Evolutionary conservation across 1,284 basidiomycete genomes (phyloP), one percentile per base, ranked within the genome.

Genomic region (Wallemia mellicola): DNA sequence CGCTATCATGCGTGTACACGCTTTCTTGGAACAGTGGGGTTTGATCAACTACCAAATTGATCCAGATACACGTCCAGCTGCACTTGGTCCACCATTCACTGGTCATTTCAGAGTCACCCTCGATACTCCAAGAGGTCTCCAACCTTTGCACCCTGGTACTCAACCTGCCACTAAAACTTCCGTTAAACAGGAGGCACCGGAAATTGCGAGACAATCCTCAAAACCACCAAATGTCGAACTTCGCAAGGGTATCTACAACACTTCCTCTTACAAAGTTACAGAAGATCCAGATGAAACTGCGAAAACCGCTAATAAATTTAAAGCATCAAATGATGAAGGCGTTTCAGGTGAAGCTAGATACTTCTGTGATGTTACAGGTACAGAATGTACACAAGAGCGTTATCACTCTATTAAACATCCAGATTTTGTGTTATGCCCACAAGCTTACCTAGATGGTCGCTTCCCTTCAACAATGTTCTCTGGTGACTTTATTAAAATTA

Each of bases 41-140:
- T 75, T 99, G 61, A 83, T 99, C 69, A 99, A 99, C 74, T 99
- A 99, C 68, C 92, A 94, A 76, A 86, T 98, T 66, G 92, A 99
- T 73, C 89, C 91, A 30, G 92, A 96, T 67, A 83, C 88, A 61
- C 79, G 91, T 60, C 94, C 92, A 3, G 86, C 92, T 1, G 79
- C 91, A 0, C 78, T 98, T 14, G 89, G 86, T 7, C 94, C 92
- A 27, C 94, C 94, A 25, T 98, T 96, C 70, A 98, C 92, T 0
- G 92, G 94, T 28, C 92, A 98, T 70, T 98, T 94, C 79, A 83
- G 92, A 62, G 87, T 98, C 65, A 82, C 94, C 57, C 80, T 98
- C 64, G 94, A 99, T 70, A 92, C 92, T 0, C 94, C 94, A 17
- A 83, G 89, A 59, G 94, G 92, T 19, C 76, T 98, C 1, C 86